Evolutionary conservation across 306 rosid species (phyloP), one percentile per base, ranked within the genome.

Genomic region (Datisca glomerata): DNA sequence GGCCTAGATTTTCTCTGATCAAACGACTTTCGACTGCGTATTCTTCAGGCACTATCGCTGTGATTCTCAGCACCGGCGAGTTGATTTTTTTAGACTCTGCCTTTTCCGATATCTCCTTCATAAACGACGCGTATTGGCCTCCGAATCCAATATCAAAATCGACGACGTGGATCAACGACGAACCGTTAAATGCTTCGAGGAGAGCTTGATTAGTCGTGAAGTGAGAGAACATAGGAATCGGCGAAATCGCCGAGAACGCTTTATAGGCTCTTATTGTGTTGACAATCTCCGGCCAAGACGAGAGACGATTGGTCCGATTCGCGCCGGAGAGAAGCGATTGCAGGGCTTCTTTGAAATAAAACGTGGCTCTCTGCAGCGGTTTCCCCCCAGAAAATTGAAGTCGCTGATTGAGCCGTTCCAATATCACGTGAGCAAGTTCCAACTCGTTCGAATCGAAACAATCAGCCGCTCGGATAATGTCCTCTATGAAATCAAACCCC

Each of bases 141-240:
- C 94, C 96, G 39, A 86, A 59, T 0, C 94, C 94, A 56, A 86
- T 81, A 22, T 86, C 96, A 56, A 86, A 86, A 47, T 86, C 94
- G 18, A 86, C 29, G 19, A 86, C 63, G 59, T 86, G 96, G 63
- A 86, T 66, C 59, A 75, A 69, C 10, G 63, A 31, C 0, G 77
- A 55, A 4, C 54, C 65, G 24, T 45, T 63, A 9, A 82, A 65
- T 2, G 82, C 81, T 49, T 86, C 96, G 2, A 86, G 84, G 31
- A 86, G 86, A 1, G 89, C 80, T 41, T 86, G 96, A 32, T 86
- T 86, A 14, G 86, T 75, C 7, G 94, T 86, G 75, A 86, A 81
- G 61, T 78, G 81, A 1, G 94, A 75, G 58, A 86, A 86, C 86
- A 81, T 73, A 0, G 96, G 81, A 20, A 81, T 73, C 1, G 96